Conservation (phyloP, 495 filamentous ascomycete species). For the Lophiostoma macrostomum region DNA sequence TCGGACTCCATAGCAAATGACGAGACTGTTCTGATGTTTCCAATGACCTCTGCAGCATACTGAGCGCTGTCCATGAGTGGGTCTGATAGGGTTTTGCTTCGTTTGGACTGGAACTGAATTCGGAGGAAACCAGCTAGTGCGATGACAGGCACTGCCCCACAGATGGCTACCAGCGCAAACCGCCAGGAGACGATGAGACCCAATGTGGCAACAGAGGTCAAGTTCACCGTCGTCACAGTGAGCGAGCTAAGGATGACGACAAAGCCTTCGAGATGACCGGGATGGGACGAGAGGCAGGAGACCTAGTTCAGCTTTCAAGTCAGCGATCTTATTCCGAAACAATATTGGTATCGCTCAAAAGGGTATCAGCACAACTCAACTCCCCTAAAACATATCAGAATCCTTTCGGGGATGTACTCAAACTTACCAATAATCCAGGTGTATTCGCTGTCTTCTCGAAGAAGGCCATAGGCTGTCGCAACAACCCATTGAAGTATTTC, state of each 20-base stretch:
- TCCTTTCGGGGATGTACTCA: no score
- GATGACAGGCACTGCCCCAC: conserved; percentile 6
- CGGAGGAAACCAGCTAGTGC: conserved; percentile 3
- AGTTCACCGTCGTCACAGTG: background rate
- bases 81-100: conserved; percentile 1
- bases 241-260: conserved; percentile 4
- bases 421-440: conserved; percentile 2
- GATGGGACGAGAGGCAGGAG: conserved; percentile 1
- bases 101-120: background rate
- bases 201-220: conserved; percentile 1
- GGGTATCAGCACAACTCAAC: no score
- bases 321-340: no score
- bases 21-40: conserved; percentile 10
- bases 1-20: conserved; percentile 1
- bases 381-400: no score
- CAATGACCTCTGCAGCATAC: conserved; percentile 4
- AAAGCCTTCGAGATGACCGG: conserved; percentile 7
- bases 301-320: no score
- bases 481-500: conserved; percentile 2
- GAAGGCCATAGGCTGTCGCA: conserved; percentile 2
- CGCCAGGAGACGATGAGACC: conserved; percentile 1
- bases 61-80: conserved; percentile 3
- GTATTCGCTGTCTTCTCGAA: background rate
- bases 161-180: conserved; percentile 10
- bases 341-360: no score